Conservation (phyloP, 75 land plant genomes). For the Selaginella moellendorffii region DNA sequence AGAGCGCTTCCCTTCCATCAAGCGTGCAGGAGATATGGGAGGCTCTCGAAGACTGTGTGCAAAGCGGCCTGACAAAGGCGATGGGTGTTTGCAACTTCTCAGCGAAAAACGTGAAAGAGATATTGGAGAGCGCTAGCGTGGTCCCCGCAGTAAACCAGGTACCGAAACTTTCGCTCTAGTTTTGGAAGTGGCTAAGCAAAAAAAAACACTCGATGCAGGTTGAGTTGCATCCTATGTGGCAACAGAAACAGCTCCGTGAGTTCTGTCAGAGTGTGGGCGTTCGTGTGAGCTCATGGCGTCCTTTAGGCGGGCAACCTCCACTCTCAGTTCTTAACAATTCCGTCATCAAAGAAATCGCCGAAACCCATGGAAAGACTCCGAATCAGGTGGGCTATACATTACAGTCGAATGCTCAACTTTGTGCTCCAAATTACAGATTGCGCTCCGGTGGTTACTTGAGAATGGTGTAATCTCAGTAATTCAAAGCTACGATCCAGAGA, state of each 20-base stretch:
- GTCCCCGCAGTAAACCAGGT: slow-evolving; percentile 5
- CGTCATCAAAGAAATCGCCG: not conserved
- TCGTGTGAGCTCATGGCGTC: not conserved
- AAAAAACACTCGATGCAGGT: not conserved
- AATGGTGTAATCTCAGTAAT: not conserved
- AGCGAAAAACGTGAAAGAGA: not conserved
- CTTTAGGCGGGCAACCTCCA: not conserved
- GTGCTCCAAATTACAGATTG: not conserved
- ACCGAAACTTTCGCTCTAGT: not conserved
- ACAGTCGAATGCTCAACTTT: not conserved
- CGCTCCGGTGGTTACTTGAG: not conserved
- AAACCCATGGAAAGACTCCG: not conserved
- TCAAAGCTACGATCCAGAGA: not conserved
- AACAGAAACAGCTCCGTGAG: not conserved
- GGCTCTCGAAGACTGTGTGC: not conserved
- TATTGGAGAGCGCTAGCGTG: not conserved
- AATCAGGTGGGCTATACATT: not conserved
- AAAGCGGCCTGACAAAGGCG: not conserved
- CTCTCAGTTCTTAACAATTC: not conserved
- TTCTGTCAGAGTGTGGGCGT: not conserved
- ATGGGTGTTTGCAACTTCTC: slow-evolving; percentile 8
- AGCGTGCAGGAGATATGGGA: not conserved
- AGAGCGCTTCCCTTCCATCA: not conserved
- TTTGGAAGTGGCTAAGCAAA: not conserved
- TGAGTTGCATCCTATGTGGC: slow-evolving; percentile 5